Percentiles rank a stretch among this genome's conserved stretches.
phyloP scores from a whole-genome alignment of 495 filamentous ascomycete genomes.

The Podospora appendiculata region DNA sequence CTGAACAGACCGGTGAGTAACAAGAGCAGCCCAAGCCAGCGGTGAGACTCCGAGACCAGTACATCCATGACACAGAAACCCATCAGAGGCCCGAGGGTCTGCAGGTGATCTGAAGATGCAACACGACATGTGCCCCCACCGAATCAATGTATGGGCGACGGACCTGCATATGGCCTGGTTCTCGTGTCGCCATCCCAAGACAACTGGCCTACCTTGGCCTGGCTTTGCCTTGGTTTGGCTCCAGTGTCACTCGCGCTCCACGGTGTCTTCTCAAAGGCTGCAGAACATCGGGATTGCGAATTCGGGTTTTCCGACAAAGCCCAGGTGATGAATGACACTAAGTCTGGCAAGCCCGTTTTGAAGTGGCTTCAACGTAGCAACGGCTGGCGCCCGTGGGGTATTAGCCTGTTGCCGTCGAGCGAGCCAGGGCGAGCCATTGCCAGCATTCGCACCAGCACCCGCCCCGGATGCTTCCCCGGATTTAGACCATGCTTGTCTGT shows the following conservation, averaged over 20 bases:
- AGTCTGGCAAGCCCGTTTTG: too few species aligned
- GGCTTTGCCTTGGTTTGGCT: too few species aligned
- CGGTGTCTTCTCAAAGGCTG: background rate
- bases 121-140: background rate
- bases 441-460: too few species aligned
- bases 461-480: constrained; percentile 2
- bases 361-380: too few species aligned
- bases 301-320: too few species aligned
- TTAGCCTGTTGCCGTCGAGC: background rate
- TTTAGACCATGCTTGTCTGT: background rate
- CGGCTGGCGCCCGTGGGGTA: background rate
- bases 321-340: too few species aligned
- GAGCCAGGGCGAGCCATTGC: background rate
- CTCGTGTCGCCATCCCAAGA: background rate
- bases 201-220: too few species aligned
- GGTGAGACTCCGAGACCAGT: constrained; percentile 12
- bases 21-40: constrained; percentile 1
- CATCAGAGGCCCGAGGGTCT: background rate
- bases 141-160: background rate
- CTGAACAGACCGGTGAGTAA: constrained; percentile 7
- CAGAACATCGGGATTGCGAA: too few species aligned
- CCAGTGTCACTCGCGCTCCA: background rate
- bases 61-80: background rate
- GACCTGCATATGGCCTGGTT: constrained; percentile 5
- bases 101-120: constrained; percentile 11